Evolutionary conservation across 2,329 filamentous ascomycete species (phyloP).

Genomic region (Lecanosticta acicola): DNA sequence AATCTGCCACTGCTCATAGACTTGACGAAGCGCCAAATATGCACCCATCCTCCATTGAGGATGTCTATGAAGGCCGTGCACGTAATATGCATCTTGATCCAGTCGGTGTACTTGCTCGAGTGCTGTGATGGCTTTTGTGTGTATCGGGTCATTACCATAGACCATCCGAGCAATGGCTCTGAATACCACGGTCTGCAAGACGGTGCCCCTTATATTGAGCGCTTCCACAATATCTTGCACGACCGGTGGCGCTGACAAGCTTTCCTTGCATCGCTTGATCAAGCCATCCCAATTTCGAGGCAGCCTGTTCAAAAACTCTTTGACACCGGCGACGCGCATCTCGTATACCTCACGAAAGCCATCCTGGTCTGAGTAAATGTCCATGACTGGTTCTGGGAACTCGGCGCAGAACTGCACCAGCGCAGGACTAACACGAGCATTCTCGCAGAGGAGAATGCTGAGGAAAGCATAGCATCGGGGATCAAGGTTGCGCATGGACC

Average conservation of each 20-base stretch:
- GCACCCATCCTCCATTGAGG: slow-evolving; percentile 12
- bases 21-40: slow-evolving; percentile 6
- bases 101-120: slow-evolving; percentile 19
- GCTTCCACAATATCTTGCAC: slow-evolving; percentile 50
- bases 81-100: slow-evolving; percentile 17
- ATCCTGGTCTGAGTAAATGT: slow-evolving; percentile 21
- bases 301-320: slow-evolving; percentile 23
- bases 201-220: slow-evolving; percentile 47
- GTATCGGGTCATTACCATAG: slow-evolving; percentile 30
- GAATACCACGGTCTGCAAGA: slow-evolving; percentile 53
- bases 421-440: slow-evolving; percentile 36
- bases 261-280: slow-evolving; percentile 15
- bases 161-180: slow-evolving; percentile 44
- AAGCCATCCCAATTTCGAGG: slow-evolving; percentile 19
- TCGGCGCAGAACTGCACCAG: slow-evolving; percentile 43
- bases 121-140: slow-evolving; percentile 10
- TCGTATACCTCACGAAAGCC: slow-evolving; percentile 41
- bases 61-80: slow-evolving; percentile 12
- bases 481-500: slow-evolving; percentile 34
- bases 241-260: slow-evolving; percentile 49
- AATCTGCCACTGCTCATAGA: slow-evolving; percentile 11
- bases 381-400: slow-evolving; percentile 49
- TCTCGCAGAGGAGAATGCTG: slow-evolving; percentile 43
- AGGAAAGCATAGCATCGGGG: slow-evolving; percentile 34
- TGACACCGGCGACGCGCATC: slow-evolving; percentile 14